phyloP scores from a whole-genome alignment of 2,329 filamentous ascomycete species.

The Dothiorella sarmentorum region DNA sequence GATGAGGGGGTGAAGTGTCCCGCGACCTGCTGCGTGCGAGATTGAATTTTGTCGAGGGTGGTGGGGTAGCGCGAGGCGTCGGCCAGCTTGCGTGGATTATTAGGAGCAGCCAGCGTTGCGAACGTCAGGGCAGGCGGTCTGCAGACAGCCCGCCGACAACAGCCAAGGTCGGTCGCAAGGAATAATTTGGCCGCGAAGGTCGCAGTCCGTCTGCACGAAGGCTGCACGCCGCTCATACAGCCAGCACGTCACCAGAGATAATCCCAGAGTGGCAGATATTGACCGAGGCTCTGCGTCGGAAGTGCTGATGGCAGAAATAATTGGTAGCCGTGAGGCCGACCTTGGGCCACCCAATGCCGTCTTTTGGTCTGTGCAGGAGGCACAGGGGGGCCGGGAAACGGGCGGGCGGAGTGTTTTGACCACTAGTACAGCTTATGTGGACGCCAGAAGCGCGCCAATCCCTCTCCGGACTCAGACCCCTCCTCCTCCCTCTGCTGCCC shows the following conservation, averaged over 20 bases:
- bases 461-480: conserved; percentile 19
- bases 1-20: conserved; percentile 35
- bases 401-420: conserved; percentile 6
- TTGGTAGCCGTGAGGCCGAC: neutral
- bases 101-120: conserved; percentile 38
- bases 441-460: conserved; percentile 42
- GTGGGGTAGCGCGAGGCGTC: conserved; percentile 36
- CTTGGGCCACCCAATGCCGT: neutral
- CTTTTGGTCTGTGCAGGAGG: too few species aligned
- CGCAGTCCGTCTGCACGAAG: conserved; percentile 12
- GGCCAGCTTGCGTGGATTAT: conserved; percentile 29
- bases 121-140: conserved; percentile 36
- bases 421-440: conserved; percentile 45
- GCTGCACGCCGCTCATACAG: conserved; percentile 9
- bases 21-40: conserved; percentile 38
- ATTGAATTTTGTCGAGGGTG: conserved; percentile 40
- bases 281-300: conserved; percentile 17
- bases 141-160: conserved; percentile 30
- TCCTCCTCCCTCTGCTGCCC: neutral
- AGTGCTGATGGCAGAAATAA: neutral
- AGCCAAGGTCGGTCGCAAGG: conserved; percentile 20
- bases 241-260: conserved; percentile 6
- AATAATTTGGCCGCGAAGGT: conserved; percentile 17
- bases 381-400: neutral
- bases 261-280: conserved; percentile 3